phyloP scores from a whole-genome alignment of 2,329 filamentous ascomycete species.

The Alternaria sp. region DNA sequence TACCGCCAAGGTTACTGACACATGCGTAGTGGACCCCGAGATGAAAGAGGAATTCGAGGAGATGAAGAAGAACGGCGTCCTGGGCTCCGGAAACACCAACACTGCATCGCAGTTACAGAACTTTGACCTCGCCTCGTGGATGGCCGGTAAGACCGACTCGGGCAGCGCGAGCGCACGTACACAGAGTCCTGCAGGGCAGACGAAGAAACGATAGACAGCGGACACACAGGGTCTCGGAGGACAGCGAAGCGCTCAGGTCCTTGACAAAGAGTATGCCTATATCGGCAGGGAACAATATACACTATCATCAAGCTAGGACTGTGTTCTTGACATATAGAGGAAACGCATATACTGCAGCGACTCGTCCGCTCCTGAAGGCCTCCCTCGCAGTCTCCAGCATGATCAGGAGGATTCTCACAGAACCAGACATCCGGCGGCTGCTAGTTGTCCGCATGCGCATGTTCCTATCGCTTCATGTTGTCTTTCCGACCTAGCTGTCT shows the following conservation, averaged over 20 bases:
- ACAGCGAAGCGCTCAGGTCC: background rate
- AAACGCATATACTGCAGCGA: background rate
- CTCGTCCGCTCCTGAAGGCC: background rate
- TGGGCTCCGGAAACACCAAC: conserved; percentile 51
- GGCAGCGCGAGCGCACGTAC: conserved; percentile 26
- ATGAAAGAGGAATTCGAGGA: conserved; percentile 91
- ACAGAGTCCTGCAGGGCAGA: conserved; percentile 38
- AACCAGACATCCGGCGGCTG: background rate
- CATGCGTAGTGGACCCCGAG: conserved; percentile 88
- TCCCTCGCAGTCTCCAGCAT: background rate
- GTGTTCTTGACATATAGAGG: background rate
- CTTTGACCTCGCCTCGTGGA: conserved; percentile 72
- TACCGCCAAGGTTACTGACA: conserved; percentile 9
- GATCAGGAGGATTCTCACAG: background rate
- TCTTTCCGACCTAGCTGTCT: background rate
- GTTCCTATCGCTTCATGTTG: background rate
- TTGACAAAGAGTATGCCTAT: background rate
- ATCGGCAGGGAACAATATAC: background rate
- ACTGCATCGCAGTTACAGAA: conserved; percentile 63
- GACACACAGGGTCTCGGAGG: background rate
- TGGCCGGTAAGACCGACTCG: conserved; percentile 62
- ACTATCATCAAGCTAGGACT: background rate
- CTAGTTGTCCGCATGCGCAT: background rate
- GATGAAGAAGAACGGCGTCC: conserved; percentile 77
- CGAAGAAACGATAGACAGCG: conserved; percentile 27